A percentile compares a stretch with the other conserved stretches of the same genome.
These are phyloP conservation scores for Boechera divaricarpa DNA, from an alignment of 345 rosid species.

Conservation along the genomic window DNA sequence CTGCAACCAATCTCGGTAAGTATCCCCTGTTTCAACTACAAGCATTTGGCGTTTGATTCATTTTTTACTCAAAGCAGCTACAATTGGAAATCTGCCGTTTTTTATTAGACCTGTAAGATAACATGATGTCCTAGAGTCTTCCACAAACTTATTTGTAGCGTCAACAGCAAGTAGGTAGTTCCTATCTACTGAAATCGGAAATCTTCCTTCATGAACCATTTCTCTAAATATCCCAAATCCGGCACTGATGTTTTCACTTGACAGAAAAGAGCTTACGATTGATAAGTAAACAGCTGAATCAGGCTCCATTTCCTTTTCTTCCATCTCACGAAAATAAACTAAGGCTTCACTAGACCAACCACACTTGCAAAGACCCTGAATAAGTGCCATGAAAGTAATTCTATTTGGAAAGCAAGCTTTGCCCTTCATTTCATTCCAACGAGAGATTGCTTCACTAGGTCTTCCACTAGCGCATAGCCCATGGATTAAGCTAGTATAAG, in stretches of 20 bases:
- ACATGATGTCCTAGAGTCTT: constrained; percentile 60
- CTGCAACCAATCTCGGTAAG: constrained; percentile 13
- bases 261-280: constrained; percentile 58
- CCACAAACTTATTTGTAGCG: constrained; percentile 57
- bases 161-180: constrained; percentile 51
- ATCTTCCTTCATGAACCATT: constrained; percentile 59
- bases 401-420: constrained; percentile 58
- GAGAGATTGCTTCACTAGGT: constrained; percentile 69
- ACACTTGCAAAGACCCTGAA: constrained; percentile 85
- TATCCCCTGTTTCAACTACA: constrained; percentile 16
- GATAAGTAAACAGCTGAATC: constrained; percentile 63
- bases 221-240: constrained; percentile 67
- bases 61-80: constrained; percentile 36
- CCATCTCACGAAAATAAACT: constrained; percentile 66
- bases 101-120: constrained; percentile 54
- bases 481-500: constrained; percentile 73
- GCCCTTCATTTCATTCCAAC: constrained; percentile 76
- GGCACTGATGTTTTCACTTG: constrained; percentile 46
- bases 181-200: constrained; percentile 61
- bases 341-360: constrained; percentile 63
- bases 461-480: constrained; percentile 72
- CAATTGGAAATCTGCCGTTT: constrained; percentile 52
- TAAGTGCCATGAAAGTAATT: constrained; percentile 69
- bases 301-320: constrained; percentile 66
- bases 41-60: constrained; percentile 21